Base-by-base conservation (phyloP, 805 yeast genomes). In the Ogataea neopini region DNA sequence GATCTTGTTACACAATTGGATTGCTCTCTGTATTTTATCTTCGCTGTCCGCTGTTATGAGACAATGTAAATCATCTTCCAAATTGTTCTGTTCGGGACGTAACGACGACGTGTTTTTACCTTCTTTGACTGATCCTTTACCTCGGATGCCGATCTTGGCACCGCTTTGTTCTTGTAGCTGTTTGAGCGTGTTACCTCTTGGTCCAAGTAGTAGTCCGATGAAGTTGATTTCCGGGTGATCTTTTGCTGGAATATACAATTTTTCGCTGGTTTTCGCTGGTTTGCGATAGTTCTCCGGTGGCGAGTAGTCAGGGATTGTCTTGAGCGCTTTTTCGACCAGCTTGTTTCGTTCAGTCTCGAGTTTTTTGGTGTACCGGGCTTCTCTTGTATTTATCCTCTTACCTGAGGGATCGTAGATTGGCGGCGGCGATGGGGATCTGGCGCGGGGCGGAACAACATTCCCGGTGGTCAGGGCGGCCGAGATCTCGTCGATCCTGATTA, bases 91-190 rank as follows among this genome's bases (percentile, higher is more conserved):
- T 13, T 72, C 74, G 35, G 75, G 71, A 4, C 77, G 72, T 13
- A 74, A 62, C 32, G 73, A 75, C 10, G 73, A 60, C 1, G 79
- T 69, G 48, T 79, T 77, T 63, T 83, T 86, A 26, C 98, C 98
- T 61, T 88, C 96, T 61, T 92, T 92, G 15, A 90, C 96, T 1
- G 97, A 91, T 0, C 99, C 99, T 56, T 86, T 83, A 22, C 99
- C 99, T 56, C 99, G 75, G 42, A 94, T 87, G 2, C 91, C 95
- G 49, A 94, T 85, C 54, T 77, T 80, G 14, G 98, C 97, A 1
- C 96, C 96, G 33, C 96, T 84, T 42, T 85, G 83, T 23, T 80
- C 83, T 62, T 92, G 96, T 66, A 95, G 69, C 57, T 81, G 80
- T 50, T 87, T 80, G 57, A 92, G 69, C 0, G 97, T 92, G 58